phyloP scores from a whole-genome alignment of 345 rosid genomes.

The Lepidium sativum region DNA sequence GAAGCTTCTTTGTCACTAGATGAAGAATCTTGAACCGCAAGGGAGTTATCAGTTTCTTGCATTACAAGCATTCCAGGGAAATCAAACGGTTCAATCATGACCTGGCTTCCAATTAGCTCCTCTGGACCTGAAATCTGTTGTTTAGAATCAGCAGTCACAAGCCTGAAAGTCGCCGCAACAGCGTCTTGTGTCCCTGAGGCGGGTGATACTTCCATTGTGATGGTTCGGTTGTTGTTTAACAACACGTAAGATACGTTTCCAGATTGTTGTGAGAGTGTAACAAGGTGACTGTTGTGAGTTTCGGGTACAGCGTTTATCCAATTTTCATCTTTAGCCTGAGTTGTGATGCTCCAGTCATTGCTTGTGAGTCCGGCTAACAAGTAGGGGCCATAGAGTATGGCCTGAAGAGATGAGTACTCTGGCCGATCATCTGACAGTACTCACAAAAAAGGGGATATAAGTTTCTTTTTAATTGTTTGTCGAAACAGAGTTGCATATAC shows the following conservation, averaged over 20 bases:
- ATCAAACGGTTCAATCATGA: slow-evolving; percentile 70
- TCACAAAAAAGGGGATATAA: not conserved
- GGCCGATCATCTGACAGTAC: slow-evolving; percentile 59
- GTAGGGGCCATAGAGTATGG: slow-evolving; percentile 86
- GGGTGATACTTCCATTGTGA: slow-evolving; percentile 52
- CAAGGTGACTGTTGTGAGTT: slow-evolving; percentile 40
- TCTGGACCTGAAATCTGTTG: slow-evolving; percentile 11
- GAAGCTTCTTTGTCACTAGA: slow-evolving; percentile 22
- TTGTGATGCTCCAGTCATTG: slow-evolving; percentile 61
- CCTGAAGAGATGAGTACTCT: slow-evolving; percentile 58
- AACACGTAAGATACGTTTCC: slow-evolving; percentile 42
- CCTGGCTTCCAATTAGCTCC: slow-evolving; percentile 42
- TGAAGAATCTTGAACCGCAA: slow-evolving; percentile 33
- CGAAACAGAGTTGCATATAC: slow-evolving; percentile 9
- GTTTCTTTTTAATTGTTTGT: not conserved
- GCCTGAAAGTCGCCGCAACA: slow-evolving; percentile 59
- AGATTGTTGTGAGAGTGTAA: slow-evolving; percentile 53
- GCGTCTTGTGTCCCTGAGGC: slow-evolving; percentile 51
- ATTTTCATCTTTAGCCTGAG: slow-evolving; percentile 35
- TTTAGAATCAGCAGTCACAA: slow-evolving; percentile 31
- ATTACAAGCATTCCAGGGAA: slow-evolving; percentile 66
- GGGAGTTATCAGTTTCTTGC: slow-evolving; percentile 29
- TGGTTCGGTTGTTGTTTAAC: slow-evolving; percentile 47
- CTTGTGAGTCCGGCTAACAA: slow-evolving; percentile 61
- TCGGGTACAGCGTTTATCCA: slow-evolving; percentile 59